Evolutionary conservation across 176 grass and related monocot genomes (phyloP).

Genomic region (Cenchrus fungigraminus): DNA sequence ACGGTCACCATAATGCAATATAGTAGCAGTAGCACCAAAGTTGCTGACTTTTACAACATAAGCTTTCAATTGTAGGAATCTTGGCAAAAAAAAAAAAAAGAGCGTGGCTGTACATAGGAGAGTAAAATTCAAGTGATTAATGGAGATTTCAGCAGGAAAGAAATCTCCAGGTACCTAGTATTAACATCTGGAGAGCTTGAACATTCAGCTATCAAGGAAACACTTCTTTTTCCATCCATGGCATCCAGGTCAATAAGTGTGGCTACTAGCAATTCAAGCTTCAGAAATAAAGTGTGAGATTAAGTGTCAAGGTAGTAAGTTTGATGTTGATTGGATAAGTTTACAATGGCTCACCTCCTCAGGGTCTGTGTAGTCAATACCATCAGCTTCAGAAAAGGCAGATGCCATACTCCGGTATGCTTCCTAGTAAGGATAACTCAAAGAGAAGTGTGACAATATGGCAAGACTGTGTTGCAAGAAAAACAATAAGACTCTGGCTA

Average conservation of each 20-base stretch:
- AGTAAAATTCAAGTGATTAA: too few relatives aligned
- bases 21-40: constrained; percentile 2
- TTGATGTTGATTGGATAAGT: constrained; percentile 20
- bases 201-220: constrained; percentile 90
- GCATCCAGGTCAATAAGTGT: constrained; percentile 97
- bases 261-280: constrained; percentile 93
- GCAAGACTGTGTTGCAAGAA: neutral
- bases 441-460: neutral
- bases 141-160: neutral
- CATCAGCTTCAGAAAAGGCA: constrained; percentile 94
- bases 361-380: constrained; percentile 94
- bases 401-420: constrained; percentile 93
- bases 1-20: constrained; percentile 18
- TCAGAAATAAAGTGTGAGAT: constrained; percentile 45
- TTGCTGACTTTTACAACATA: neutral
- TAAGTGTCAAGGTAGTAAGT: constrained; percentile 12
- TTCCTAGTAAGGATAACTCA: constrained; percentile 53
- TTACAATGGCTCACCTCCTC: constrained; percentile 69
- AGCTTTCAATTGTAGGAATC: too few relatives aligned
- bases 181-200: constrained; percentile 98
- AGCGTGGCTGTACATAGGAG: too few relatives aligned
- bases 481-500: neutral
- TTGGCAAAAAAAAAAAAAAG: too few relatives aligned
- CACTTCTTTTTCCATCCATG: constrained; percentile 94
- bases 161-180: constrained; percentile 60